phyloP scores from a whole-genome alignment of 805 yeast species.

The Candida germanica region DNA sequence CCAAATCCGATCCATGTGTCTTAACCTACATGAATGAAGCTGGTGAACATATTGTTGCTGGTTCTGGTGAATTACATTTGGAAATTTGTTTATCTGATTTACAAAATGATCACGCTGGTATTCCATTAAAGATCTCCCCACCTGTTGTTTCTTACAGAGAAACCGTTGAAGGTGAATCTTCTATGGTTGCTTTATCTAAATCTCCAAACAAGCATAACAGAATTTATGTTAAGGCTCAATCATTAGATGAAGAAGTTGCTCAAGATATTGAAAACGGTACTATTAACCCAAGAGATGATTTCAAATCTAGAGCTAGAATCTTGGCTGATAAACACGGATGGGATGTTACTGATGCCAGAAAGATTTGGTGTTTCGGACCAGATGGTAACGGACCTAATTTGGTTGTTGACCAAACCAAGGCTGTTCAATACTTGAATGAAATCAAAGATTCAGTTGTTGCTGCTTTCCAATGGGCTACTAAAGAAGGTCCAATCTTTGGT shows the following conservation, averaged over 20 bases:
- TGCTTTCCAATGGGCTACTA: slow-evolving; percentile 99
- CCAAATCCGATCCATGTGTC: slow-evolving; percentile 99
- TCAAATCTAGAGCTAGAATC: slow-evolving; percentile 98
- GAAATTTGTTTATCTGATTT: slow-evolving; percentile 96
- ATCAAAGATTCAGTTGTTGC: slow-evolving; percentile 99
- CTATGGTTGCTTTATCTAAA: slow-evolving; percentile 95
- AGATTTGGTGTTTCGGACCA: slow-evolving; percentile 99
- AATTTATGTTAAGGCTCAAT: slow-evolving; percentile 96
- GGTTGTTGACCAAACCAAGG: slow-evolving; percentile 99
- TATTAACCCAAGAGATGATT: slow-evolving; percentile 93
- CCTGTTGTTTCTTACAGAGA: slow-evolving; percentile 99
- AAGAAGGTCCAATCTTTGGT: slow-evolving; percentile 98
- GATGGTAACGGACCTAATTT: slow-evolving; percentile 98
- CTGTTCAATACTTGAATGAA: slow-evolving; percentile 97
- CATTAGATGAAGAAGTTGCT: slow-evolving; percentile 90
- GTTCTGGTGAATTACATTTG: slow-evolving; percentile 99
- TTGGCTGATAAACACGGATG: slow-evolving; percentile 99
- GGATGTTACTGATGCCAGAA: slow-evolving; percentile 99
- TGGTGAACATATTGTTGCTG: slow-evolving; percentile 99
- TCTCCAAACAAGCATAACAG: slow-evolving; percentile 99
- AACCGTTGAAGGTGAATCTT: slow-evolving; percentile 91
- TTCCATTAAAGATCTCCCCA: slow-evolving; percentile 95
- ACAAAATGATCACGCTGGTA: slow-evolving; percentile 99
- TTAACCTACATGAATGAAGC: slow-evolving; percentile 81
- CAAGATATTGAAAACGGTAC: slow-evolving; percentile 90